A percentile compares a stretch with the other conserved stretches of the same genome.
Evolutionary conservation across 2,329 filamentous ascomycete genomes (phyloP).

Genomic region (Colletotrichum gloeosporioides): DNA sequence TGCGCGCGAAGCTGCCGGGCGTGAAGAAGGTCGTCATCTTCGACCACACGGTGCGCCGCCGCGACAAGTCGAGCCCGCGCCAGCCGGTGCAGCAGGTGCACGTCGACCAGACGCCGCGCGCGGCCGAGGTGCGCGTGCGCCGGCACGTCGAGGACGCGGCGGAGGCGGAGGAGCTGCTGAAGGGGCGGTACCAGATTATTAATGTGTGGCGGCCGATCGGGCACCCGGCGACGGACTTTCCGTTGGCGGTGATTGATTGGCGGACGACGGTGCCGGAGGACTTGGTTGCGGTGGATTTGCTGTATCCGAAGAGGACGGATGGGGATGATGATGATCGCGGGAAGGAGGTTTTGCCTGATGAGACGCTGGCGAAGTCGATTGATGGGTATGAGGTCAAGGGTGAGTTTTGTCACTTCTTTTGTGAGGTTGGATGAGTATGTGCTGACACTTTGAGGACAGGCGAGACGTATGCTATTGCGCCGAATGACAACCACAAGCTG

Average conservation of each 20-base stretch:
- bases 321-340: slow-evolving; percentile 53
- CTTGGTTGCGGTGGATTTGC: slow-evolving; percentile 64
- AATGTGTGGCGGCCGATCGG: slow-evolving; percentile 76
- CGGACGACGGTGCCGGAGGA: slow-evolving; percentile 61
- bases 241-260: slow-evolving; percentile 71
- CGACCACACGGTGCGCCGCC: slow-evolving; percentile 72
- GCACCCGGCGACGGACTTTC: slow-evolving; percentile 65
- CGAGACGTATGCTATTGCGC: slow-evolving; percentile 65
- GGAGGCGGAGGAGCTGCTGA: slow-evolving; percentile 60
- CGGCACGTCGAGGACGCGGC: slow-evolving; percentile 56
- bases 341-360: slow-evolving; percentile 61
- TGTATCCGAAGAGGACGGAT: slow-evolving; percentile 59
- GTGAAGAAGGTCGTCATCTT: slow-evolving; percentile 71
- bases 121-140: slow-evolving; percentile 65
- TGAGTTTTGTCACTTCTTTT: neutral
- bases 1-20: slow-evolving; percentile 58
- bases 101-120: slow-evolving; percentile 72
- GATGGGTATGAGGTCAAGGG: slow-evolving; percentile 64
- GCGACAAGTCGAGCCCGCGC: slow-evolving; percentile 58
- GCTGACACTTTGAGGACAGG: slow-evolving; percentile 35
- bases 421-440: neutral
- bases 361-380: slow-evolving; percentile 47
- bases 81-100: slow-evolving; percentile 74
- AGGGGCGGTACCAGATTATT: slow-evolving; percentile 68
- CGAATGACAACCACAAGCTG: slow-evolving; percentile 64